Conservation (phyloP, 2,329 filamentous ascomycete genomes). For the Fonsecaea erecta region DNA sequence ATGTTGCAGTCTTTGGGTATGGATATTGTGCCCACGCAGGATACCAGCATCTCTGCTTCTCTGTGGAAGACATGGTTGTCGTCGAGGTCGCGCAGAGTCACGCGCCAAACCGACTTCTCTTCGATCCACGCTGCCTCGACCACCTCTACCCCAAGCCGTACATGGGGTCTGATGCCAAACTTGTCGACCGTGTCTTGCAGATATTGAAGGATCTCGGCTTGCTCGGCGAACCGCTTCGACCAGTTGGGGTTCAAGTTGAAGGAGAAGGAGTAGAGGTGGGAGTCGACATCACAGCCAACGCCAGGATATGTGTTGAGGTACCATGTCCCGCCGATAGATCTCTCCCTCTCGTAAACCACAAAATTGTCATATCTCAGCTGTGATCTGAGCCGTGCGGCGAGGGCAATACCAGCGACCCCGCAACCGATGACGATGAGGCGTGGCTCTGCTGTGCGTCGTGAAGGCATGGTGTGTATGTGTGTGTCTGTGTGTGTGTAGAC, state of each 20-base stretch:
- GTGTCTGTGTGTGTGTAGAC: constrained; percentile 4
- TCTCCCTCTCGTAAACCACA: constrained; percentile 15
- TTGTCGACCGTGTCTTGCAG: constrained; percentile 43
- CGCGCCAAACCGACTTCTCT: constrained; percentile 38
- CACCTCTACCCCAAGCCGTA: constrained; percentile 37
- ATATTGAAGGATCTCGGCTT: constrained; percentile 57
- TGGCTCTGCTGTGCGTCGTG: constrained; percentile 19
- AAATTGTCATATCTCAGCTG: constrained; percentile 16
- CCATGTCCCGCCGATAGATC: constrained; percentile 23
- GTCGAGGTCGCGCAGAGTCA: constrained; percentile 38
- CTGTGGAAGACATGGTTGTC: constrained; percentile 37
- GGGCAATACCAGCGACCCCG: constrained; percentile 23
- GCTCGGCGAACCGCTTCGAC: constrained; percentile 55
- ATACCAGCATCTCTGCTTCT: constrained; percentile 40
- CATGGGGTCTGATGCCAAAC: constrained; percentile 39
- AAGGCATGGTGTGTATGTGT: constrained; percentile 7
- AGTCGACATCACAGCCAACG: constrained; percentile 44
- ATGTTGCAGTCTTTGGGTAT: constrained; percentile 43
- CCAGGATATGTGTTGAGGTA: constrained; percentile 26
- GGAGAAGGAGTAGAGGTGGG: constrained; percentile 61
- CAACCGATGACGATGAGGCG: constrained; percentile 22
- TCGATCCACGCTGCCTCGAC: constrained; percentile 38
- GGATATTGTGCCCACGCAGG: constrained; percentile 42
- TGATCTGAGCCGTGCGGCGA: constrained; percentile 12
- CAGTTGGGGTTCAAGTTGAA: constrained; percentile 59